phyloP scores from a whole-genome alignment of 192 early-diverging fungal genomes.

The Backusella mclennaniae region DNA sequence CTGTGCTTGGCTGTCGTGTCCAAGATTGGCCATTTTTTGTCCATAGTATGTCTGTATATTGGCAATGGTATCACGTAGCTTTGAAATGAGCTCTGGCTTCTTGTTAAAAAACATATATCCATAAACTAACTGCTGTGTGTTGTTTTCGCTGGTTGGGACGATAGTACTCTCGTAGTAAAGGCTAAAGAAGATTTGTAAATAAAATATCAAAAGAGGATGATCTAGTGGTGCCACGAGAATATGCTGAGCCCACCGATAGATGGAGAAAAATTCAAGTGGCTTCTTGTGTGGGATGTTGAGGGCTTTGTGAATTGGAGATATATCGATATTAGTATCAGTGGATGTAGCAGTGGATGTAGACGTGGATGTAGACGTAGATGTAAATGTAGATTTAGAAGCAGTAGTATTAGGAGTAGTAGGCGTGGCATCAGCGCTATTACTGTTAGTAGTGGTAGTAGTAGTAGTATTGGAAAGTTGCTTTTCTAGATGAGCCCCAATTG shows the following conservation, averaged over 20 bases:
- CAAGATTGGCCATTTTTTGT: conserved; percentile 12
- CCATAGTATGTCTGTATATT: conserved; percentile 39
- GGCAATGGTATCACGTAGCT: conserved; percentile 40
- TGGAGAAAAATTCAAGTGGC: conserved; percentile 43
- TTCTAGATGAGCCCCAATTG: not conserved
- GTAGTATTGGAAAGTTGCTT: not conserved
- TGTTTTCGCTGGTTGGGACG: not conserved
- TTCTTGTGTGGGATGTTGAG: conserved; percentile 34
- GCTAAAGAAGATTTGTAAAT: conserved; percentile 50
- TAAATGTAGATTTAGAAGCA: not conserved
- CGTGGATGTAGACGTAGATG: no score
- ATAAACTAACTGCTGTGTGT: conserved; percentile 21
- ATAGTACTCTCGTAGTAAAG: conserved; percentile 43
- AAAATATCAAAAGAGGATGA: conserved; percentile 41
- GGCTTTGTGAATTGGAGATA: conserved; percentile 28
- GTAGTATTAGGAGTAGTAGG: not conserved
- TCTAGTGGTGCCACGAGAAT: conserved; percentile 41
- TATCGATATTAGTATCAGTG: not conserved
- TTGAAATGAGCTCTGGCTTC: conserved; percentile 31
- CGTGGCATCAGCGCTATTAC: no score
- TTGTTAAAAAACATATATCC: conserved; percentile 41
- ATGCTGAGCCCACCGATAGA: conserved; percentile 52
- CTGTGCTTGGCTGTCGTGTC: not conserved
- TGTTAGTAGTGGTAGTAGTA: not conserved
- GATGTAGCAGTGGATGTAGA: not conserved